Evolutionary conservation across 2,329 filamentous ascomycete genomes (phyloP), one percentile per base, ranked within the genome.

Genomic region (Alternaria novae-zelandiae): DNA sequence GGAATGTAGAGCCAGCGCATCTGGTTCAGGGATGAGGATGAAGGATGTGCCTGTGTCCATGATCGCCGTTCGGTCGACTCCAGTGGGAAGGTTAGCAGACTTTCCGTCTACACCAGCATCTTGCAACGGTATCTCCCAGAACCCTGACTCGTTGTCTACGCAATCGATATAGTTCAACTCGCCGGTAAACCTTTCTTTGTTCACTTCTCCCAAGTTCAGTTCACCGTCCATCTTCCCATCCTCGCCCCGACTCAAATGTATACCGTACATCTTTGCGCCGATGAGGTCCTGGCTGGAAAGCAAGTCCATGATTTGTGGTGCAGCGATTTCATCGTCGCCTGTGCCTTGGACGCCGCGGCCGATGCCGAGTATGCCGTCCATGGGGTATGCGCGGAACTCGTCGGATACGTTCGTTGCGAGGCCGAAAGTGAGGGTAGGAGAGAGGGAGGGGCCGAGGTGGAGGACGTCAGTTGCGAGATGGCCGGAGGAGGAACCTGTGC

Each of bases 41-140:
- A 90, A 96, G 0, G 90, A 92, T 0, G 93, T 96, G 54, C 93
- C 93, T 0, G 92, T 94, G 79, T 97, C 94, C 69, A 97, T 90
- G 75, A 94, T 93, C 30, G 90, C 91, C 2, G 84, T 83, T 53
- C 86, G 87, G 6, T 53, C 36, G 1, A 21, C 2, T 8, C 36
- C 78, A 80, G 7, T 21, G 1, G 72, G 76, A 10, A 90, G 82
- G 9, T 66, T 69, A 8, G 69, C 21, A 0, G 86, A 81, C 46
- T 86, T 84, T 50, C 87, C 90, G 62, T 90, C 85, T 49, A 90
- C 87, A 3, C 86, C 83, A 54, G 89, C 85, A 70, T 90, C 89
- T 46, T 89, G 90, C 59, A 96, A 74, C 0, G 87, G 79, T 28
- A 97, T 89, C 26, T 90, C 88, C 94, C 94, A 97, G 68, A 89